Percentiles rank a stretch among this genome's conserved stretches.
Evolutionary conservation across 1,284 basidiomycete genomes (phyloP).

Genomic region (Rugosomyces carneus): DNA sequence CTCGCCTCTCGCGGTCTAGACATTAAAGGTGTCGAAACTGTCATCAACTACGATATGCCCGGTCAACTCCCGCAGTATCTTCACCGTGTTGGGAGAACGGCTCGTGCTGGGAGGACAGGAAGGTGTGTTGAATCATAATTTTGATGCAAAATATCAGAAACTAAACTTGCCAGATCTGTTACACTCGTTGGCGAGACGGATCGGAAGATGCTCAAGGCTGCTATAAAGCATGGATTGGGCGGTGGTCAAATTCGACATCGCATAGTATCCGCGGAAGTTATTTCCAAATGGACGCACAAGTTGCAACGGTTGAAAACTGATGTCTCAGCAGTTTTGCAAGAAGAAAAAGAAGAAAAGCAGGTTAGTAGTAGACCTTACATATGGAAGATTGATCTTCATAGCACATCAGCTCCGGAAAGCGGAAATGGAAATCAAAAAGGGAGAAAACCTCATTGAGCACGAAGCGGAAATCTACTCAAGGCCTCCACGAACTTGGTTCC

Average conservation of each 20-base stretch:
- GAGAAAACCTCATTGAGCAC: slow-evolving; percentile 94
- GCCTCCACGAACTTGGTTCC: slow-evolving; percentile 98
- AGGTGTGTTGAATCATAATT: slow-evolving; percentile 45
- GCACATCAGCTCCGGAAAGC: slow-evolving; percentile 67
- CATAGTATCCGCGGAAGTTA: slow-evolving; percentile 77
- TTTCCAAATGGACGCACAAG: slow-evolving; percentile 67
- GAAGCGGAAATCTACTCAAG: slow-evolving; percentile 91
- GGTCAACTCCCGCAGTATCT: slow-evolving; percentile 90
- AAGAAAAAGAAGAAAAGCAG: slow-evolving; percentile 95
- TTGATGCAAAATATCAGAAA: background rate
- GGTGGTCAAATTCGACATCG: slow-evolving; percentile 88
- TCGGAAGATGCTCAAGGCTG: slow-evolving; percentile 93
- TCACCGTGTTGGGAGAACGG: slow-evolving; percentile 95
- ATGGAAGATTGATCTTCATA: slow-evolving; percentile 1
- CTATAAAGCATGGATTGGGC: slow-evolving; percentile 80
- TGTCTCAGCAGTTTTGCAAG: slow-evolving; percentile 76
- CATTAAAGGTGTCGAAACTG: slow-evolving; percentile 96
- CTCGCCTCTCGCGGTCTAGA: slow-evolving; percentile 93
- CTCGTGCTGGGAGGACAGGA: slow-evolving; percentile 89
- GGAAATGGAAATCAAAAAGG: slow-evolving; percentile 95
- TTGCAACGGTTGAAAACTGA: slow-evolving; percentile 75
- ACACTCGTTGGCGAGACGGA: slow-evolving; percentile 96
- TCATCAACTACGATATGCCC: slow-evolving; percentile 99
- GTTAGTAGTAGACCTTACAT: slow-evolving; percentile 33
- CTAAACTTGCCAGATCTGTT: slow-evolving; percentile 59